Conservation (phyloP, 371 early-diverging fungal genomes). For the Actinomortierella wolfii region DNA sequence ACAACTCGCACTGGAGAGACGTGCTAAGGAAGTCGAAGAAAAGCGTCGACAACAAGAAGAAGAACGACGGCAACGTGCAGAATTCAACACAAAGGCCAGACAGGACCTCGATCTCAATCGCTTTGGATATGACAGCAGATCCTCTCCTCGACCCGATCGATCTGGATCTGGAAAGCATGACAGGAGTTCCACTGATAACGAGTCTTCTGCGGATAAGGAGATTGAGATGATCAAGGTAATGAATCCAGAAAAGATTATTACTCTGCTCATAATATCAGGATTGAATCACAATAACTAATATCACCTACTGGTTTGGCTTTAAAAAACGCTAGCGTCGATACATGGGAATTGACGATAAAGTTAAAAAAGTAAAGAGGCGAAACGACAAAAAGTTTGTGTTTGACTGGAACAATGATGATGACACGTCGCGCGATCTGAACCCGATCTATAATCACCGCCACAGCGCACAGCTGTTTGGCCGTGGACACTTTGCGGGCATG, state of each 20-base stretch:
- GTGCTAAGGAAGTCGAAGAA: constrained; percentile 84
- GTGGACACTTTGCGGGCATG: constrained; percentile 91
- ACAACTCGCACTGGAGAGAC: constrained; percentile 79
- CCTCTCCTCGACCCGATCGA: constrained; percentile 23
- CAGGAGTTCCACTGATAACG: constrained; percentile 18
- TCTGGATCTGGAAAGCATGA: constrained; percentile 27
- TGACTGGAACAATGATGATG: constrained; percentile 96
- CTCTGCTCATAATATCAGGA: constrained; percentile 37
- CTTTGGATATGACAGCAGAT: constrained; percentile 35
- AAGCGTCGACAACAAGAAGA: constrained; percentile 62
- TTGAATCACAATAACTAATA: neutral
- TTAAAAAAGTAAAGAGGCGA: constrained; percentile 80
- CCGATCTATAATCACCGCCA: constrained; percentile 86
- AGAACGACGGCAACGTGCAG: constrained; percentile 63
- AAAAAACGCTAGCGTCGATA: constrained; percentile 88
- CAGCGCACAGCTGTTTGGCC: constrained; percentile 86
- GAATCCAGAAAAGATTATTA: neutral
- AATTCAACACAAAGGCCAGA: constrained; percentile 61
- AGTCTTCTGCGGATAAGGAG: constrained; percentile 47
- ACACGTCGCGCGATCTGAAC: constrained; percentile 92
- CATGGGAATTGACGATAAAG: constrained; percentile 82
- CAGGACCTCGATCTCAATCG: constrained; percentile 44
- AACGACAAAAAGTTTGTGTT: constrained; percentile 95
- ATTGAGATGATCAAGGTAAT: constrained; percentile 50
- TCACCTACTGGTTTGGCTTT: too few relatives aligned